Conservation (phyloP, 2,329 filamentous ascomycete species). For the Colletotrichum spaethianum region DNA sequence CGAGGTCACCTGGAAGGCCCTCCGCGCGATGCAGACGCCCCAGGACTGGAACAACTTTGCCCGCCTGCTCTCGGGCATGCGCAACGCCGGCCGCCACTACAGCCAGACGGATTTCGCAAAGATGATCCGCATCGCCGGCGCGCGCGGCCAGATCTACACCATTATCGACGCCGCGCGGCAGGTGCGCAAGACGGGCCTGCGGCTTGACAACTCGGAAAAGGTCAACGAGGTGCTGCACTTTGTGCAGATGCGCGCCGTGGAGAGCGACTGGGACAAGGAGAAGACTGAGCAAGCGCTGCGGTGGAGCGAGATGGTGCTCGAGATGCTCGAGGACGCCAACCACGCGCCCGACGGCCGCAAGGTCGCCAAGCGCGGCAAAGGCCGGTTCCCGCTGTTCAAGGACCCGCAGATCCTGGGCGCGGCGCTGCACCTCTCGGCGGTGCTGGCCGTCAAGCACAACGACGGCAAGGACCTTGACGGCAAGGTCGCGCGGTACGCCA, state of each 20-base stretch:
- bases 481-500: conserved; percentile 55
- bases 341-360: conserved; percentile 49
- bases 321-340: conserved; percentile 61
- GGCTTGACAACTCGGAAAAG: conserved; percentile 58
- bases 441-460: conserved; percentile 53
- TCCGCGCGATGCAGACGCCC: conserved; percentile 61
- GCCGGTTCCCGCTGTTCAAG: conserved; percentile 49
- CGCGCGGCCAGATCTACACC: conserved; percentile 57
- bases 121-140: conserved; percentile 59
- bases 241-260: conserved; percentile 59
- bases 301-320: conserved; percentile 63
- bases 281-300: conserved; percentile 59
- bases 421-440: conserved; percentile 60
- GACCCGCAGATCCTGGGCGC: conserved; percentile 61
- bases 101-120: conserved; percentile 51
- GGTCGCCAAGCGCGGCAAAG: conserved; percentile 33
- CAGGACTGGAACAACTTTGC: conserved; percentile 68
- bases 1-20: conserved; percentile 53
- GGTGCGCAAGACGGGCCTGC: conserved; percentile 61
- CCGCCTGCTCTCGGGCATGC: conserved; percentile 66
- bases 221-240: conserved; percentile 56
- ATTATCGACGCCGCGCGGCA: conserved; percentile 67
- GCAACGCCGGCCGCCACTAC: conserved; percentile 58
- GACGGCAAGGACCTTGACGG: conserved; percentile 49
- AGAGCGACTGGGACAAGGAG: conserved; percentile 51